Evolutionary conservation across 225 moss, liverwort and hornwort species (phyloP).

Genomic region (Bryoerythrophyllum caledonicum): DNA sequence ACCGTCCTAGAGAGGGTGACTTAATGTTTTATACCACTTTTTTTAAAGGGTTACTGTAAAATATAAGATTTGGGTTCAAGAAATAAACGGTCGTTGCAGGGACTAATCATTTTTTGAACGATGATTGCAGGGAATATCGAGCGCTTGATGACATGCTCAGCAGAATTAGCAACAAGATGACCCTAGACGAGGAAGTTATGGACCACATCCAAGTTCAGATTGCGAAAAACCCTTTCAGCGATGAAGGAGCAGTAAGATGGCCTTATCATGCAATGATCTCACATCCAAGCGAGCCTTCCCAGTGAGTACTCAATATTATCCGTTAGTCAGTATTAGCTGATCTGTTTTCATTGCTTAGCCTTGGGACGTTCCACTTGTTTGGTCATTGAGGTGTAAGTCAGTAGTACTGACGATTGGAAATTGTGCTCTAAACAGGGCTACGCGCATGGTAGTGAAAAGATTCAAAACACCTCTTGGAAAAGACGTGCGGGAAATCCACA

Average conservation of each 20-base stretch:
- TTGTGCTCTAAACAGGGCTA: slow-evolving; percentile 14
- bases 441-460: slow-evolving; percentile 63
- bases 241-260: slow-evolving; percentile 74
- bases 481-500: slow-evolving; percentile 53
- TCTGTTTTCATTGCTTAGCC: not conserved
- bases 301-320: slow-evolving; percentile 14
- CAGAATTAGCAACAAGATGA: slow-evolving; percentile 49
- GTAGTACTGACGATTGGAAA: not conserved
- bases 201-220: slow-evolving; percentile 59
- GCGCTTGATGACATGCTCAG: slow-evolving; percentile 61
- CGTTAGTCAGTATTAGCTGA: not conserved
- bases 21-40: not conserved
- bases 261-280: slow-evolving; percentile 59
- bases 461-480: slow-evolving; percentile 68
- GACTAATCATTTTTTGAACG: not conserved
- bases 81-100: not conserved
- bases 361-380: not conserved
- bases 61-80: not conserved
- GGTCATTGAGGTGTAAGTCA: not conserved
- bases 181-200: slow-evolving; percentile 61
- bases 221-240: slow-evolving; percentile 62
- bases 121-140: slow-evolving; percentile 44
- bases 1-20: not conserved
- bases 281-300: slow-evolving; percentile 21
- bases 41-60: not conserved